Percentiles rank a stretch among this genome's conserved stretches.
phyloP scores from a whole-genome alignment of 306 rosid genomes.

The Corylus heterophylla region DNA sequence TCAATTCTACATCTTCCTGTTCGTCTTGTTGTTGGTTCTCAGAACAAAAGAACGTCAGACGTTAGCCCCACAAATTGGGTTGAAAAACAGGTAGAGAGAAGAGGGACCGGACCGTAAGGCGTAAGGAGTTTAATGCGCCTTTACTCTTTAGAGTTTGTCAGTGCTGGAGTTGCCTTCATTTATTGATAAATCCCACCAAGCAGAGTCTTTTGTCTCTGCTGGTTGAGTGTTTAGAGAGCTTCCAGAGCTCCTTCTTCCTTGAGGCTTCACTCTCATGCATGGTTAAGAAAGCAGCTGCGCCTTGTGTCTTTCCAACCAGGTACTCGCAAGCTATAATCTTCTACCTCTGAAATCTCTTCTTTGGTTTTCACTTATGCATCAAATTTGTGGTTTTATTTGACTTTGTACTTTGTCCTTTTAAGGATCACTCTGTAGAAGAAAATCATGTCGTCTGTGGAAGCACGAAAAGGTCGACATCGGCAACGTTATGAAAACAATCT shows the following conservation, averaged over 20 bases:
- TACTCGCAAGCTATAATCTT: neutral
- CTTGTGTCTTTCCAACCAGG: neutral
- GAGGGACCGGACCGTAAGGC: too few relatives aligned
- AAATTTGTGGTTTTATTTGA: neutral
- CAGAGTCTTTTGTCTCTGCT: neutral
- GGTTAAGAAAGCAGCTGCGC: neutral
- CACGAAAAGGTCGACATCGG: slow-evolving; percentile 68
- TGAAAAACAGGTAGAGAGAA: neutral
- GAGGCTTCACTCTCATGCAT: neutral
- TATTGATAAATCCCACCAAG: neutral
- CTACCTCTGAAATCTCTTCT: neutral
- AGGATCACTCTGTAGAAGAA: slow-evolving; percentile 12
- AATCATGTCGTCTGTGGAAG: slow-evolving; percentile 50
- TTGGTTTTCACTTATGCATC: neutral
- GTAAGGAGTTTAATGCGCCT: neutral
- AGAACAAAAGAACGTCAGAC: neutral
- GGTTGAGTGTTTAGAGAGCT: neutral
- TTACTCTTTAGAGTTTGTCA: neutral
- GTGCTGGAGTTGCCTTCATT: neutral
- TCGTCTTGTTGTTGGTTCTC: neutral
- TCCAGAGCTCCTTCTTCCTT: neutral
- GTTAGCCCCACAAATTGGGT: neutral
- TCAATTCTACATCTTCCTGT: neutral
- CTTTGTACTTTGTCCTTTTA: slow-evolving; percentile 13
- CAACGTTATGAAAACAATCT: slow-evolving; percentile 73